Base-by-base conservation (phyloP, 2,329 filamentous ascomycete species). In the Talaromyces pinophilus region DNA sequence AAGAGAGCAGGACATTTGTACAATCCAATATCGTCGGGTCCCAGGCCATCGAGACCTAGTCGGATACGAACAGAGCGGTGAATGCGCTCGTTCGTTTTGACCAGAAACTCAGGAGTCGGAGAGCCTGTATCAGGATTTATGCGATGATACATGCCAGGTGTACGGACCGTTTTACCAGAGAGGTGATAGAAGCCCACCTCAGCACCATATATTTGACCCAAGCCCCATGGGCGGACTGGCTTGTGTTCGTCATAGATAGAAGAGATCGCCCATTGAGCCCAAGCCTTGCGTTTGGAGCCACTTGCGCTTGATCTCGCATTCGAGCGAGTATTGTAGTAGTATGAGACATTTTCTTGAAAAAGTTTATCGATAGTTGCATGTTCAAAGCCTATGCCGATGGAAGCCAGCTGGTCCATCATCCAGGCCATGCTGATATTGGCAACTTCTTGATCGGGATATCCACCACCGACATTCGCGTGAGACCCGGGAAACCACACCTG, bases 401-500 rank as follows among this genome's bases (percentile, higher is more conserved):
- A 44, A 44, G 42, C 42, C 42, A 44, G 17, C n/a, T 44, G 42
- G n/a, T 44, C 42, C 42, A 44, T 44, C 42, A 44, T 55, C 52
- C 52, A 55, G n/a, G 52, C 52, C 52, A 55, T 55, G 28, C 25
- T 8, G 13, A 55, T 33, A 55, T 55, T 33, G 52, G 52, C 52
- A 35, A 33, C n/a, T 55, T 55, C 52, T 55, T 55, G 52, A 55
- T 55, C 52, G 15, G 52, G 52, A 17, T 33, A 55, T 5, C 52
- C 52, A 33, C 52, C 52, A n/a, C 52, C 52, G 52, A 55, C 52
- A 55, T 55, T 55, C 5, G 52, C 52, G 52, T 55, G 52, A 33
- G 52, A 55, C 25, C 52, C 52, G 7, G 52, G 52, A 55, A 55
- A 55, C 52, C 52, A 55, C 6, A 55, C 52, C 52, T 55, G 52